These are phyloP conservation scores for Xylaria longipes DNA, from an alignment of 495 filamentous ascomycete genomes.

Conservation along the genomic window DNA sequence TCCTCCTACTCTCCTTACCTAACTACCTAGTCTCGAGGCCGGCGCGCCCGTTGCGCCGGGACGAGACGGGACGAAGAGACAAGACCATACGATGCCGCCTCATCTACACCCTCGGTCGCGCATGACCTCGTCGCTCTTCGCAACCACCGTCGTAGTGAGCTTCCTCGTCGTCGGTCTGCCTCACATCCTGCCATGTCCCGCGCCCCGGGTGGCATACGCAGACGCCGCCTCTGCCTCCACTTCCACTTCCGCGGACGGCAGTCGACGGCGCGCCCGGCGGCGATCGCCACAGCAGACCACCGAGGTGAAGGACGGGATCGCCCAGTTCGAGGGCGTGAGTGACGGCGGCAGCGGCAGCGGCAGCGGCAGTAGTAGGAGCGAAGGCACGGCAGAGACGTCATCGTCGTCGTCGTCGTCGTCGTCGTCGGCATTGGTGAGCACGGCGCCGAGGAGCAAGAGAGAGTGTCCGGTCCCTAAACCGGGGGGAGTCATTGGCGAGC, in stretches of 20 bases:
- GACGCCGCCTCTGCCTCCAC: too few species aligned
- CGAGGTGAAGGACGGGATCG: conserved; percentile 47
- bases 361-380: conserved; percentile 19
- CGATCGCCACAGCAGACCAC: conserved; percentile 37
- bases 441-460: conserved; percentile 45
- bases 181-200: conserved; percentile 92
- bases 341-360: conserved; percentile 25
- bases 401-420: too few species aligned
- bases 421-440: conserved; percentile 26
- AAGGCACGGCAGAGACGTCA: conserved; percentile 16
- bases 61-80: conserved; percentile 12
- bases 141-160: conserved; percentile 86
- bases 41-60: conserved; percentile 24
- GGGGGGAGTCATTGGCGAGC: conserved; percentile 71
- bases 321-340: conserved; percentile 37
- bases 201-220: conserved; percentile 74
- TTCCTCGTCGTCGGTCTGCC: conserved; percentile 92
- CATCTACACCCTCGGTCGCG: conserved; percentile 92
- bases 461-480: conserved; percentile 89
- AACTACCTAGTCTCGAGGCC: conserved; percentile 1
- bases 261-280: conserved; percentile 45
- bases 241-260: conserved; percentile 57
- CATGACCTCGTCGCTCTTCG: conserved; percentile 90
- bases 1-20: neutral
- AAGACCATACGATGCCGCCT: conserved; percentile 70